Percentiles rank a stretch among this genome's conserved stretches.
phyloP scores from a whole-genome alignment of 2,329 filamentous ascomycete genomes.

The Cercospora sp. region DNA sequence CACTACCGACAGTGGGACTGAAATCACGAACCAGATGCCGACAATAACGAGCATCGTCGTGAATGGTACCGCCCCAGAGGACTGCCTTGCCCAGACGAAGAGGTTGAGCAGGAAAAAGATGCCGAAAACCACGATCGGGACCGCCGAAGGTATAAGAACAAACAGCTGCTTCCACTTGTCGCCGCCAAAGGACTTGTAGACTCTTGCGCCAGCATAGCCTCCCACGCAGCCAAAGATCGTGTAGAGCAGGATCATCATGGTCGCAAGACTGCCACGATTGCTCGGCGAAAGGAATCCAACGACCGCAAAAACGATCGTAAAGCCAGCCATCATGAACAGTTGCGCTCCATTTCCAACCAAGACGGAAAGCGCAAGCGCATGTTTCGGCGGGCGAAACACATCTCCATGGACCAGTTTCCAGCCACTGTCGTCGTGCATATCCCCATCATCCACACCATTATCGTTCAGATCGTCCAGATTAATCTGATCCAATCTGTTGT shows the following conservation, averaged over 20 bases:
- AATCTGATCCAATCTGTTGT: constrained; percentile 91
- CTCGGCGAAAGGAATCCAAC: constrained; percentile 94
- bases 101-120: constrained; percentile 93
- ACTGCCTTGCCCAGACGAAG: constrained; percentile 91
- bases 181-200: constrained; percentile 93
- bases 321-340: constrained; percentile 94
- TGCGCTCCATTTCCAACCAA: constrained; percentile 92
- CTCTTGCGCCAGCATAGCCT: constrained; percentile 81
- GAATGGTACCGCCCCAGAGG: constrained; percentile 92
- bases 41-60: constrained; percentile 95
- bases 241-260: constrained; percentile 89
- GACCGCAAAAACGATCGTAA: constrained; percentile 89
- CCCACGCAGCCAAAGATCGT: constrained; percentile 90
- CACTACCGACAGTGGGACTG: constrained; percentile 82
- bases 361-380: constrained; percentile 80
- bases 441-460: constrained; percentile 74
- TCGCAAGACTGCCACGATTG: constrained; percentile 89
- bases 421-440: constrained; percentile 90
- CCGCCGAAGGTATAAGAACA: constrained; percentile 76
- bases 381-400: constrained; percentile 85
- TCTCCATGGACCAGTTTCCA: constrained; percentile 99
- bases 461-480: constrained; percentile 85
- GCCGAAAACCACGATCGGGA: constrained; percentile 82
- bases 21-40: constrained; percentile 95
- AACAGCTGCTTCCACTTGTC: constrained; percentile 96